A percentile compares a stretch with the other conserved stretches of the same genome.
phyloP scores from a whole-genome alignment of 441 rosid genomes.

The Cnidoscolus chayamansa region DNA sequence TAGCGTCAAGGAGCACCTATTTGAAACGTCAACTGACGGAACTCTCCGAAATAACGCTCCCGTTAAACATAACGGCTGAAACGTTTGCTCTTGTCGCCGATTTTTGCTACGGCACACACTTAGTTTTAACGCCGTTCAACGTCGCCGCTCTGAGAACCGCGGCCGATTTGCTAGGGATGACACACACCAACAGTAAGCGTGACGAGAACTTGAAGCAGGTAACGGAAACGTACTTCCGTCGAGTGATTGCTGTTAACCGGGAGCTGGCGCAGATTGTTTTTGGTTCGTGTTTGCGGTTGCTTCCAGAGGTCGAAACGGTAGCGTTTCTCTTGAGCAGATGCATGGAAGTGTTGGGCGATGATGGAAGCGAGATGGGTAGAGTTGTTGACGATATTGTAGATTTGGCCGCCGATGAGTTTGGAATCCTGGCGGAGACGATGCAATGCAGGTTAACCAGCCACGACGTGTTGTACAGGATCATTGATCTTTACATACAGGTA shows the following conservation, averaged over 20 bases:
- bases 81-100: slow-evolving; percentile 57
- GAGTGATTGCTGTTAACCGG: slow-evolving; percentile 34
- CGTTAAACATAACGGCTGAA: slow-evolving; percentile 65
- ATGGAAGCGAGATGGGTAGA: slow-evolving; percentile 35
- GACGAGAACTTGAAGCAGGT: slow-evolving; percentile 47
- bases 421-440: slow-evolving; percentile 49
- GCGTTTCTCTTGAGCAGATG: slow-evolving; percentile 55
- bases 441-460: slow-evolving; percentile 49
- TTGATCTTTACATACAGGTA: slow-evolving; percentile 72
- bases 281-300: slow-evolving; percentile 54
- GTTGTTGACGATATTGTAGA: slow-evolving; percentile 45
- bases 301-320: slow-evolving; percentile 77
- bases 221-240: slow-evolving; percentile 61
- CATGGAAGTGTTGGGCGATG: slow-evolving; percentile 41
- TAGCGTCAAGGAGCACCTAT: slow-evolving; percentile 55
- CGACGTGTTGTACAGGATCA: slow-evolving; percentile 57
- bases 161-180: slow-evolving; percentile 64
- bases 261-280: slow-evolving; percentile 50
- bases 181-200: slow-evolving; percentile 33
- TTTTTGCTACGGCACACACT: slow-evolving; percentile 58
- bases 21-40: slow-evolving; percentile 61
- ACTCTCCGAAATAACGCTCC: slow-evolving; percentile 54
- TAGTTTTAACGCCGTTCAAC: slow-evolving; percentile 66
- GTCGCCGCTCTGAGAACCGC: slow-evolving; percentile 59
- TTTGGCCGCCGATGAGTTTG: slow-evolving; percentile 50